Percentiles rank a stretch among this genome's conserved stretches.
These are phyloP conservation scores for Starmera stellimalicola DNA, from an alignment of 1,139 yeast species.

Conservation along the genomic window DNA sequence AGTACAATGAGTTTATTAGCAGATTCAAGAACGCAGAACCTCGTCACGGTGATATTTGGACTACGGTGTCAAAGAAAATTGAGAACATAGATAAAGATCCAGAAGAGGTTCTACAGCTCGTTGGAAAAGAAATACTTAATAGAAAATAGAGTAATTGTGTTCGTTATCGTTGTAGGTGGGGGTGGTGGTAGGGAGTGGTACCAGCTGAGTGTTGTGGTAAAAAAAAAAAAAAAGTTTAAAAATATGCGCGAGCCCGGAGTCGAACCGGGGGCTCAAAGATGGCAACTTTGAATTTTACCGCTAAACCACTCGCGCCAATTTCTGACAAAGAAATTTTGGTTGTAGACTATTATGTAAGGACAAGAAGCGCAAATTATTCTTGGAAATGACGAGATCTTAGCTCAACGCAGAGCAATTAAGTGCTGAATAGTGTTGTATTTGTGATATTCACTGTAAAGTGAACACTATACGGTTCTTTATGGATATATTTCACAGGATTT, in stretches of 20 bases:
- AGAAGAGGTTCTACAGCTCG: slow-evolving; percentile 28
- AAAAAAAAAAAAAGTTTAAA: slow-evolving; percentile 4
- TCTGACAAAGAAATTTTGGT: too few species aligned
- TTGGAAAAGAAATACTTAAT: slow-evolving; percentile 8
- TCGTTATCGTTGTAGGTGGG: too few species aligned
- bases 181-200: neutral
- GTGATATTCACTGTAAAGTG: too few species aligned
- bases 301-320: slow-evolving; percentile 41
- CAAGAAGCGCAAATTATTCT: too few species aligned
- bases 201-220: neutral
- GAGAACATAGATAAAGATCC: slow-evolving; percentile 30
- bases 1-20: slow-evolving; percentile 20
- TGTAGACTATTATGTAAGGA: too few species aligned
- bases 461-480: too few species aligned
- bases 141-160: neutral
- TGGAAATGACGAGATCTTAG: too few species aligned
- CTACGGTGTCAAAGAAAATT: slow-evolving; percentile 32
- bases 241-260: slow-evolving; percentile 41
- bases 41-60: slow-evolving; percentile 53
- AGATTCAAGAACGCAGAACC: slow-evolving; percentile 38
- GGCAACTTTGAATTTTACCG: slow-evolving; percentile 45
- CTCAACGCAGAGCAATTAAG: too few species aligned
- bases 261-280: slow-evolving; percentile 48
- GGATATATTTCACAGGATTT: too few species aligned
- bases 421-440: too few species aligned